These are phyloP conservation scores for Monosporascus sp. DNA, from an alignment of 2,329 filamentous ascomycete species.

Conservation along the genomic window DNA sequence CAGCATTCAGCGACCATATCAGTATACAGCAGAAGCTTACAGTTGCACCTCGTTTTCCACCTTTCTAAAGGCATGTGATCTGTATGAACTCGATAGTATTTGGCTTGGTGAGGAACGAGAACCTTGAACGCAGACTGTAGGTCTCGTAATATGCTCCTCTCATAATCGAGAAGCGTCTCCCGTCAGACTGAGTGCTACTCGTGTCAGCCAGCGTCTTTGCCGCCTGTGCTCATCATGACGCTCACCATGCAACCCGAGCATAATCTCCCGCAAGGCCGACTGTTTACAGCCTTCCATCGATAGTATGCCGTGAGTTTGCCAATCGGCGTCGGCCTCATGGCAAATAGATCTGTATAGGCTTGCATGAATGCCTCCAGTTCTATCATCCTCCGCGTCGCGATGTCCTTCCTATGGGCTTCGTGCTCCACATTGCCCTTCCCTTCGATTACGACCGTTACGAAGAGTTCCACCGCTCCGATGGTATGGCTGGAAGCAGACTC, in stretches of 20 bases:
- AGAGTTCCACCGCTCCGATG: constrained; percentile 14
- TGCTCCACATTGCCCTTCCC: constrained; percentile 7
- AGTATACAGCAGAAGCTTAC: too few relatives aligned
- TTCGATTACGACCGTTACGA: constrained; percentile 10
- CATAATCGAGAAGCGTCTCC: too few relatives aligned
- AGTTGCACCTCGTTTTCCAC: too few relatives aligned
- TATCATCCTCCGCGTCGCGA: constrained; percentile 8
- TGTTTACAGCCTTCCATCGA: constrained; percentile 5
- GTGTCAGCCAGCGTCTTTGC: too few relatives aligned
- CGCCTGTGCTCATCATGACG: too few relatives aligned
- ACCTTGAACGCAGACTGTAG: too few relatives aligned
- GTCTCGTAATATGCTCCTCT: too few relatives aligned
- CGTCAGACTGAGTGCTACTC: too few relatives aligned
- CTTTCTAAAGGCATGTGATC: too few relatives aligned
- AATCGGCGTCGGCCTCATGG: constrained; percentile 7
- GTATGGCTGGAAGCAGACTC: constrained; percentile 9
- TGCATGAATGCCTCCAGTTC: constrained; percentile 12
- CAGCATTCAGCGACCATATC: too few relatives aligned
- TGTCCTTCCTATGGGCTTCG: constrained; percentile 6
- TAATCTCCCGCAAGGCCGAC: neutral
- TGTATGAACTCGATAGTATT: too few relatives aligned
- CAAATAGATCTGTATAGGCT: constrained; percentile 8
- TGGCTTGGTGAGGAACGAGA: too few relatives aligned
- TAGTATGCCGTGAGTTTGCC: constrained; percentile 15
- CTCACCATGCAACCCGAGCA: neutral